Evolutionary conservation across 2,329 filamentous ascomycete species (phyloP), one percentile per base, ranked within the genome.

Genomic region (Claviceps africana): DNA sequence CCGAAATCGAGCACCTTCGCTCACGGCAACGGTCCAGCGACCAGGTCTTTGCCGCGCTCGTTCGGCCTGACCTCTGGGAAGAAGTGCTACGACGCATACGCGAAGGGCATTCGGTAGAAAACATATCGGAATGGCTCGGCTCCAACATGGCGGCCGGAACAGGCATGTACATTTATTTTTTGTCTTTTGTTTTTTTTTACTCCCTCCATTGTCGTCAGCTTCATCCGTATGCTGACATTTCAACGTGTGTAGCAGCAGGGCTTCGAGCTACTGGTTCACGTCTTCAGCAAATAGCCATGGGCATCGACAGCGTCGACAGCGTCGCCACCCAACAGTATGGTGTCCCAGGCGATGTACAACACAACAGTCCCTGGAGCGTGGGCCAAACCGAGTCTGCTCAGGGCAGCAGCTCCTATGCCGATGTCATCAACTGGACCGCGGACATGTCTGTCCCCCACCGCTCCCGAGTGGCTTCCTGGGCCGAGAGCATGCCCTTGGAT

Each of bases 1-100:
- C 67, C 59, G 79, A 83, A 59, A 79, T 83, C 54, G 80, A 83
- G 51, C 65, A 65, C 28, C 65, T 83, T 37, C 76, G 76, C 47
- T 70, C 70, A 17, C 73, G 75, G 43, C 75, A 81, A 59, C 73
- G 71, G 22, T 73, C 73, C 45, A 79, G 67, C 61, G 76, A 82
- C 28, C 71, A 72, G 31, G 72, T 83, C 48, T 66, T 83, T 30
- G 67, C 72, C 3, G 79, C 79, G 10, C 71, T 83, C 47, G 64
- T 68, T 5, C 71, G 70, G 11, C 68, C 75, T 2, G 72, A 75
- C 6, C 62, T 75, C 7, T 74, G 74, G 69, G 75, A 78, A 54
- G 75, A 79, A 37, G 72, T 82, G 2, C 57, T 83, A 51, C 65
- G 69, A 21, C 72, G 74, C 6, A 60, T 83, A 44, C 77, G 75